A percentile compares a stretch with the other conserved stretches of the same genome.
Evolutionary conservation across 1,284 basidiomycete genomes (phyloP).

Genomic region (Lignosus rhinocerotis): DNA sequence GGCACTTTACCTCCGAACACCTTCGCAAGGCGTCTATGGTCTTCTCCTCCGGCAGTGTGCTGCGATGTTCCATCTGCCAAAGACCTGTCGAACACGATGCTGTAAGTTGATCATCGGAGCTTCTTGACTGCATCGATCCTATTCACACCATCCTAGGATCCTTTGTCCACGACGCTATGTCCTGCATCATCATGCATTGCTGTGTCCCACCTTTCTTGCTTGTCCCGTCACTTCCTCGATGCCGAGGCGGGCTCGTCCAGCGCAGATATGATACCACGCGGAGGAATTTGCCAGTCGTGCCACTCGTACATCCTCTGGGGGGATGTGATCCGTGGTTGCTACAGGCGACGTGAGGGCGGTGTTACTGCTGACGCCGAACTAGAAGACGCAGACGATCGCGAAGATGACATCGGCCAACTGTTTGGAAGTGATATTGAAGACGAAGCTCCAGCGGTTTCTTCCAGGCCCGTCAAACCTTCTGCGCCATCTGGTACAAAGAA

Average conservation of each 20-base stretch:
- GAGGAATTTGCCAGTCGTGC: slow-evolving; percentile 63
- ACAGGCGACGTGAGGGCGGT: slow-evolving; percentile 50
- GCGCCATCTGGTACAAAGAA: slow-evolving; percentile 9
- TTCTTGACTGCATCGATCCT: neutral
- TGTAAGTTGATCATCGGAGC: slow-evolving; percentile 38
- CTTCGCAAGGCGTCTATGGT: slow-evolving; percentile 52
- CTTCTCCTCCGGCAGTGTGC: slow-evolving; percentile 32
- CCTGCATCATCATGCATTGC: slow-evolving; percentile 51
- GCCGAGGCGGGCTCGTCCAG: slow-evolving; percentile 1
- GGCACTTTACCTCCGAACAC: slow-evolving; percentile 55
- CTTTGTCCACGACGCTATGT: slow-evolving; percentile 53
- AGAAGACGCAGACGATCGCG: slow-evolving; percentile 29
- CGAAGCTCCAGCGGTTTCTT: slow-evolving; percentile 11
- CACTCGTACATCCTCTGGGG: slow-evolving; percentile 65
- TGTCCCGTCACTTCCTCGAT: slow-evolving; percentile 59
- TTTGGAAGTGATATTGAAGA: slow-evolving; percentile 30
- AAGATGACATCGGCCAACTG: slow-evolving; percentile 19
- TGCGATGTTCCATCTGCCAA: slow-evolving; percentile 57
- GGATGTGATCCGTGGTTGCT: slow-evolving; percentile 69
- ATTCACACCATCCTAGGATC: slow-evolving; percentile 45
- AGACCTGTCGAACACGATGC: slow-evolving; percentile 42
- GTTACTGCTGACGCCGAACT: slow-evolving; percentile 30
- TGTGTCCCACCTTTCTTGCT: slow-evolving; percentile 70
- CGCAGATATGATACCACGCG: slow-evolving; percentile 55
- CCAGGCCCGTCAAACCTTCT: neutral